Conservation (phyloP, 345 rosid species). For the Hevea brasiliensis region DNA sequence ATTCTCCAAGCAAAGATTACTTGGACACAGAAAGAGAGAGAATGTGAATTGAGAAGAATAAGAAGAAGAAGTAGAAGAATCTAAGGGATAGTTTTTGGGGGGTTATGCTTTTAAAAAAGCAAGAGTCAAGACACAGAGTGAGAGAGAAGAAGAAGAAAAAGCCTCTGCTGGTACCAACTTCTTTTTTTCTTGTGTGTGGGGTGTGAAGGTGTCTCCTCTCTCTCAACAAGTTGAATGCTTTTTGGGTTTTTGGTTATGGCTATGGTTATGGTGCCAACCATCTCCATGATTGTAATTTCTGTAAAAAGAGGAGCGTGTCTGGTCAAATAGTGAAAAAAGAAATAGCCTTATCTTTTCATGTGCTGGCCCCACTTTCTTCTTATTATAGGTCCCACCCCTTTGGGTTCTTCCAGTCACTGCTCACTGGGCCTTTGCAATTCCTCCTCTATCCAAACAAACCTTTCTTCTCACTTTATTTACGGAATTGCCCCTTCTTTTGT, state of each 20-base stretch:
- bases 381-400: too few species aligned
- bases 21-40: neutral
- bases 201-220: neutral
- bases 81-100: neutral
- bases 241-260: neutral
- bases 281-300: slow-evolving; percentile 4
- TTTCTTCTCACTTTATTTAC: too few species aligned
- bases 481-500: too few species aligned
- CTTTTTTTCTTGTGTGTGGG: neutral
- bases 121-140: neutral
- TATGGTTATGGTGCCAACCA: neutral
- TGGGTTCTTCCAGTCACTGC: too few species aligned
- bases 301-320: neutral
- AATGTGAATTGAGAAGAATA: neutral
- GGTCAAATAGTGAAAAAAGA: too few species aligned
- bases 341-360: too few species aligned
- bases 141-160: neutral
- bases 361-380: too few species aligned
- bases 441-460: too few species aligned
- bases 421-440: too few species aligned
- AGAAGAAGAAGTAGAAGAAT: neutral
- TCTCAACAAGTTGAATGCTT: neutral
- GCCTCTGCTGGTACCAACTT: slow-evolving; percentile 12
- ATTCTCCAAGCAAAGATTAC: neutral
- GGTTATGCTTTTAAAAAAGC: slow-evolving; percentile 12